These are phyloP conservation scores for Coniella vitis DNA, from an alignment of 2,329 filamentous ascomycete species.

Conservation along the genomic window DNA sequence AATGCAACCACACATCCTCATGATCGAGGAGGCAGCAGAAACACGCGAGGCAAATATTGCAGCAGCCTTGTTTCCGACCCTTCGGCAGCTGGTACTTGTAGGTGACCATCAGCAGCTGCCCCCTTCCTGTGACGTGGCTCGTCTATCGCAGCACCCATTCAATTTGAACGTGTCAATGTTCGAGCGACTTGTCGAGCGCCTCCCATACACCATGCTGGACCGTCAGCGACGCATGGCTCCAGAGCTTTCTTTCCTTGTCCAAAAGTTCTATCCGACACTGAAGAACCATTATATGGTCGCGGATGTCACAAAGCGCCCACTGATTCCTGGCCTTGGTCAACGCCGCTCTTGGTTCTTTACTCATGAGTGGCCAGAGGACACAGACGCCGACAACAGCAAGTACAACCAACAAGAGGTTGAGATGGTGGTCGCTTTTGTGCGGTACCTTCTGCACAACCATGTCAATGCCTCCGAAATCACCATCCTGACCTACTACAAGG, in stretches of 20 bases:
- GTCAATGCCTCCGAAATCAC: constrained; percentile 58
- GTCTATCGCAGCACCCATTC: constrained; percentile 54
- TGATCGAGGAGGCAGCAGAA: constrained; percentile 78
- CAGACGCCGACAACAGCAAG: constrained; percentile 57
- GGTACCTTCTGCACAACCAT: constrained; percentile 66
- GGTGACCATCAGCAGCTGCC: constrained; percentile 78
- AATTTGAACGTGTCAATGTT: constrained; percentile 71
- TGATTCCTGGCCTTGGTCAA: constrained; percentile 39
- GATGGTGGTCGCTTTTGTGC: constrained; percentile 68
- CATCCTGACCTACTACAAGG: constrained; percentile 81
- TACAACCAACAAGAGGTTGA: constrained; percentile 65
- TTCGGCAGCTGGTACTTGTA: constrained; percentile 52
- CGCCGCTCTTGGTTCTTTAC: constrained; percentile 35
- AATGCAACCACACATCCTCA: constrained; percentile 57
- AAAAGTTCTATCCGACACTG: constrained; percentile 40
- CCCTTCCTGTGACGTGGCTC: constrained; percentile 57
- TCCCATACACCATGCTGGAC: constrained; percentile 58
- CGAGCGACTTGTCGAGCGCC: constrained; percentile 60
- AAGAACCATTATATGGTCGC: constrained; percentile 37
- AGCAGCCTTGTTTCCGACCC: constrained; percentile 42
- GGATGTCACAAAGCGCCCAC: constrained; percentile 26
- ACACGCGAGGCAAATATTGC: constrained; percentile 58
- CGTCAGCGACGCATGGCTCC: constrained; percentile 58
- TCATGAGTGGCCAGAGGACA: constrained; percentile 54
- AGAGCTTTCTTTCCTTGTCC: constrained; percentile 36